A percentile compares a stretch with the other conserved stretches of the same genome.
Conservation (phyloP, 805 yeast genomes). For the Myxozyma mucilagina region DNA sequence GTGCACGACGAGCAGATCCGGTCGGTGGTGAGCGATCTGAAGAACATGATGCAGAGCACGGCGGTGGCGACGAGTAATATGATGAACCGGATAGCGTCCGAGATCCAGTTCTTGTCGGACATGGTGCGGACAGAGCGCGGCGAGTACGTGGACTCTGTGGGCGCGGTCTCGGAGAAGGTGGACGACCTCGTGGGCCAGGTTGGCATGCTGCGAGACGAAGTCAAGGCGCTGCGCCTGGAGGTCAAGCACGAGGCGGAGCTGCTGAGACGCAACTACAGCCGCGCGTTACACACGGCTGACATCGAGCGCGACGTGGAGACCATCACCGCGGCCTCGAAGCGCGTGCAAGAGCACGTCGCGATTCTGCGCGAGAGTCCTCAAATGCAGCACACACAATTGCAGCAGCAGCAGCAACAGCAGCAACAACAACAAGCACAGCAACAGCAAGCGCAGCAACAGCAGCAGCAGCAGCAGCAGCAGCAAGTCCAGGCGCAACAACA, state of each 20-base stretch:
- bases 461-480: conserved; percentile 15
- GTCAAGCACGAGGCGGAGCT: conserved; percentile 8
- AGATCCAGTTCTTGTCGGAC: conserved; percentile 17
- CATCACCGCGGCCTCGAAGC: conserved; percentile 10
- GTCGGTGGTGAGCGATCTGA: conserved; percentile 10
- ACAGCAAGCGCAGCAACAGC: conserved; percentile 4
- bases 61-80: conserved; percentile 12
- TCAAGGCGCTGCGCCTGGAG: conserved; percentile 5
- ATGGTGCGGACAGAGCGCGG: conserved; percentile 14
- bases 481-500: conserved; percentile 9
- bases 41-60: conserved; percentile 13
- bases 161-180: conserved; percentile 10
- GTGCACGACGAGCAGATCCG: conserved; percentile 23
- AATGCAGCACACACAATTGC: not conserved
- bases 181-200: conserved; percentile 16
- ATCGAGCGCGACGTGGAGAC: conserved; percentile 24
- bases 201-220: conserved; percentile 9
- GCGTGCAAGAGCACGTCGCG: not conserved
- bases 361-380: not conserved
- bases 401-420: conserved; percentile 13
- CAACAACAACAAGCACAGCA: conserved; percentile 7
- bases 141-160: conserved; percentile 2
- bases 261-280: not conserved
- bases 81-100: conserved; percentile 10
- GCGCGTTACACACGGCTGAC: conserved; percentile 9